Evolutionary conservation across 192 early-diverging fungal species (phyloP).

Genomic region (Entrophospora sp.): DNA sequence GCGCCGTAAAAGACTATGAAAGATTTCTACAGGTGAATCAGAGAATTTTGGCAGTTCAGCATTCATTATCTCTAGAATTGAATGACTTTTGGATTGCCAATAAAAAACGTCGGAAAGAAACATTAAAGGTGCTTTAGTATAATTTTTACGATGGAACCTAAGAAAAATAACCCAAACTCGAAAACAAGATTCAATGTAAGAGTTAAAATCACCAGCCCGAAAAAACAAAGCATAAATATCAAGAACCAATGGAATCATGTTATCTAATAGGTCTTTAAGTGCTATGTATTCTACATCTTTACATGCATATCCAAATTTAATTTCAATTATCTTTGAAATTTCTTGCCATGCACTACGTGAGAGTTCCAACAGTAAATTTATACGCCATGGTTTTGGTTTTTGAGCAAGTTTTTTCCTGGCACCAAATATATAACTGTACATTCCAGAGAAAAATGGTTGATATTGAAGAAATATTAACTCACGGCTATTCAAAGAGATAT

Average conservation of each 20-base stretch:
- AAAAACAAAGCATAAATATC: background rate
- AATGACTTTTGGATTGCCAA: background rate
- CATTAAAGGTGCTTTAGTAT: background rate
- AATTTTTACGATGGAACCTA: background rate
- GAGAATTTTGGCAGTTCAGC: background rate
- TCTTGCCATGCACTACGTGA: background rate
- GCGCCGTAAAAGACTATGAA: background rate
- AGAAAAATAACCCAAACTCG: background rate
- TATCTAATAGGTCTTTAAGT: background rate
- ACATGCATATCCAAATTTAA: background rate
- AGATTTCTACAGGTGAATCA: background rate
- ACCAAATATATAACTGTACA: background rate
- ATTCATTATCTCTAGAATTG: background rate
- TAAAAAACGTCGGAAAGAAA: background rate
- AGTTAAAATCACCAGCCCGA: background rate
- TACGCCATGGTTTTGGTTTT: background rate
- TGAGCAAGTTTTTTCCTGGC: background rate
- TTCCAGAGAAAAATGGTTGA: background rate
- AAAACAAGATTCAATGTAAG: background rate
- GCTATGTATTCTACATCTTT: background rate
- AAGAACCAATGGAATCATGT: slow-evolving; percentile 4
- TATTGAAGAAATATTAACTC: background rate
- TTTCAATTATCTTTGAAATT: background rate
- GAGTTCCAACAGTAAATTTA: background rate
- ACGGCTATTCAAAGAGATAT: background rate